Evolutionary conservation across 106 monocot species (phyloP), one percentile per base, ranked within the genome.

Genomic region (Triglochin maritima): DNA sequence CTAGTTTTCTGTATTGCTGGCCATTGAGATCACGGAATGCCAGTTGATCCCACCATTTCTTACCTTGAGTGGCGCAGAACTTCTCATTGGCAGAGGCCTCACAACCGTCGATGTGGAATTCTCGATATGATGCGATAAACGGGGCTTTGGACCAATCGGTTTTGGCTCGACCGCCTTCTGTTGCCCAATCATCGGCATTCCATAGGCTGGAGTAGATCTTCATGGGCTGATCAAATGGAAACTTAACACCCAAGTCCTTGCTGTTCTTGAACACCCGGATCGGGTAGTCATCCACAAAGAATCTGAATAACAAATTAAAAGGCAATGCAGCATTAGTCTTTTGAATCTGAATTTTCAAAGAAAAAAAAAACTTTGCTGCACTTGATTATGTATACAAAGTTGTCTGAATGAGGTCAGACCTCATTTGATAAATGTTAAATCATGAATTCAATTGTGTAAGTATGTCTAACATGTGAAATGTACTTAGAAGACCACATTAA

Each of bases 131-230:
- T 14, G 76, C 76, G 53, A 76, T 29, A 62, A 76, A 76, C 13
- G 76, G 76, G 56, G 76, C 76, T 68, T 69, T 76, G 69, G 44
- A n/a, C 76, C 76, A 76, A 17, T 76, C 76, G 52, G 76, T 76
- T 63, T 76, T 76, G 69, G 62, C 76, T 14, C 68, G 76, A 17
- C 76, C 76, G 47, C 76, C 76, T 45, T 68, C 13, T 8, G 76
- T 76, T 0, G 69, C 74, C 74, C 74, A 75, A 60, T 75, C 74
- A 51, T 75, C 74, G 67, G 74, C 74, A 59, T 67, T 75, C 74
- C 74, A 75, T 14, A 75, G 74, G 60, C 74, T 75, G 12, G 74
- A 75, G 50, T 75, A 75, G 67, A 75, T 67, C 74, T 75, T 75
- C 74, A 75, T 75, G 3, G 74, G 74, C 44, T 75, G 74, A 60